Percentiles rank a stretch among this genome's conserved stretches.
phyloP scores from a whole-genome alignment of 2,329 filamentous ascomycete species.

The Sarocladium strictum region DNA sequence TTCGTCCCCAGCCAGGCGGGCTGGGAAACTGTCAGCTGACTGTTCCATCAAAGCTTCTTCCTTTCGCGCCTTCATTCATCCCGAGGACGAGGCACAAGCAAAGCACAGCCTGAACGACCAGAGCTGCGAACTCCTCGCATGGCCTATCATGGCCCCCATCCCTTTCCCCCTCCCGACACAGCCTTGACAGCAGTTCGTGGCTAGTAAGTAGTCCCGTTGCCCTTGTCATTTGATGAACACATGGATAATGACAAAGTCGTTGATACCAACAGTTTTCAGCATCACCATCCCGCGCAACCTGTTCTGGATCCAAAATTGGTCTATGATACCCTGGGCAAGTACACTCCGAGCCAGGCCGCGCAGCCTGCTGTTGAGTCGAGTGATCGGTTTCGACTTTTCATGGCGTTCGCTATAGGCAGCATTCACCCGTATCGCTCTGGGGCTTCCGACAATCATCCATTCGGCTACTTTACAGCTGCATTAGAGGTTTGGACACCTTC shows the following conservation, averaged over 20 bases:
- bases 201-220: background rate
- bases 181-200: background rate
- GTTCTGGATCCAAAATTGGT: background rate
- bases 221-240: background rate
- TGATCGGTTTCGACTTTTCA: conserved; percentile 8
- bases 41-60: background rate
- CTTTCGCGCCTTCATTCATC: background rate
- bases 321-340: background rate
- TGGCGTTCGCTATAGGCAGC: conserved; percentile 11
- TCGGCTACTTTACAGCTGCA: conserved; percentile 12
- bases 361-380: background rate
- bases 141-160: conserved; percentile 4
- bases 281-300: background rate
- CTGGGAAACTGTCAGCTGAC: too few species aligned
- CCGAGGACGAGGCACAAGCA: background rate
- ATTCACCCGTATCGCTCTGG: conserved; percentile 10
- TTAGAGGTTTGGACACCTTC: conserved; percentile 9
- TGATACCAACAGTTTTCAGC: background rate
- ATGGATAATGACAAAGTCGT: background rate
- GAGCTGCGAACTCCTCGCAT: background rate
- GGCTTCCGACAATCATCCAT: conserved; percentile 5
- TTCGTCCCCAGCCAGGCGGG: background rate
- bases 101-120: background rate
- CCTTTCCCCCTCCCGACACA: background rate
- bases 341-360: background rate